Evolutionary conservation across 441 rosid genomes (phyloP), one percentile per base, ranked within the genome.

Genomic region (Gossypium aridum): DNA sequence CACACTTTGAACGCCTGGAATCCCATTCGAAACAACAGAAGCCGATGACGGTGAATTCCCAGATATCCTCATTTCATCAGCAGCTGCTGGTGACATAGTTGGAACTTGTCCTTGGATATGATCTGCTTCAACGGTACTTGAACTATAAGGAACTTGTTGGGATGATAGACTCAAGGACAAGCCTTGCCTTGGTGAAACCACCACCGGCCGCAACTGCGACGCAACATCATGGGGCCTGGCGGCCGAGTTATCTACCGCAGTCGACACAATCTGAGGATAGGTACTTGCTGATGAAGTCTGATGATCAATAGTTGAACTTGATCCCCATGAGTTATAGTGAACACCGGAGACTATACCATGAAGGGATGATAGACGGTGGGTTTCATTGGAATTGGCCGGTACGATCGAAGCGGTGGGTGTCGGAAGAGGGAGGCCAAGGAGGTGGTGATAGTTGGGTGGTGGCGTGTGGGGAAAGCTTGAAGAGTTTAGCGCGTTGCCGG

Each of bases 141-240:
- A 61, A 68, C 84, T 75, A 20, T 74, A 76, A 19, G 61, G 56
- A 16, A 49, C 77, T 23, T 75, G 79, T 53, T 82, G 85, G 69
- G 89, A 74, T 6, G 86, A 86, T 2, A 84, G 87, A 59, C 80
- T 82, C 28, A 87, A 76, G 7, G 88, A 88, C 63, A 88, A 78
- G 4, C 87, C 89, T 59, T 83, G 89, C 81, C 82, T 66, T 3
- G 84, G 74, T 12, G 83, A 78, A 9, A 70, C 55, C 47, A 59
- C 64, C 2, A 72, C 60, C 19, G 78, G 80, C 53, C 75, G 73
- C 67, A 67, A 4, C 17, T 64, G 78, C 57, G 75, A 39, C 7
- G 76, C 59, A 2, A 66, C 61, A 19, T 56, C 80, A 17, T 47
- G 76, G 66, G 69, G 25, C 12, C 72, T 78, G 26, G 69, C 78